Base-by-base conservation (phyloP, 345 rosid genomes). In the Pistacia integerrima region DNA sequence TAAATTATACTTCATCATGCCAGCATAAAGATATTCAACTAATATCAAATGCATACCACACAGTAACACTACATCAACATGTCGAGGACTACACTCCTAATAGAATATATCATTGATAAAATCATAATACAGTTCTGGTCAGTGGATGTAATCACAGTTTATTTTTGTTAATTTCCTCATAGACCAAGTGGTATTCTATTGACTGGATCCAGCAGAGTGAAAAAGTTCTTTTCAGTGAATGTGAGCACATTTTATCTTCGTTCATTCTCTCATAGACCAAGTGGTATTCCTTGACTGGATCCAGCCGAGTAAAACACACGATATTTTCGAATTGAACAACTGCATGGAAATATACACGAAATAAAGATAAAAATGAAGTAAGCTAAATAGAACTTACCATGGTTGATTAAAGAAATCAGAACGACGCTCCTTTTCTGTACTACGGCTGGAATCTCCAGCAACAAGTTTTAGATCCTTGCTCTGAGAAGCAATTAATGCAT, bases 401-500 rank as follows among this genome's bases (percentile, higher is more conserved):
- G 87, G 82, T 70, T 89, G 89, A 77, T 84, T 87, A 70, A 75
- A 89, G 79, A 87, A 89, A 35, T 83, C 84, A 14, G 85, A 75
- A 4, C 41, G 87, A 5, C 10, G 81, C 79, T 87, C 90, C 64
- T 76, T 84, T 74, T 87, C 88, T 35, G 81, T 70, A 67, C 48
- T 77, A 61, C 68, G 70, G 68, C 78, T 81, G 12, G 87, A 82
- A 64, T 89, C 90, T 51, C 88, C 92, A 55, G 85, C 84, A 54
- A 83, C 67, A 57, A 87, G 81, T 83, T 85, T 85, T 73, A 89
- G 83, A 84, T 89, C 92, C 76, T 84, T 87, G 79, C 85, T 79
- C 78, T 89, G 92, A 35, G 90, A 87, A 74, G 89, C 81, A 74
- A 83, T 81, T 68, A 89, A 76, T 38, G 84, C 57, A 78, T 84